A percentile compares a stretch with the other conserved stretches of the same genome.
Conservation (phyloP, 352 stramenopile genomes). For the Phytophthora capsici region DNA sequence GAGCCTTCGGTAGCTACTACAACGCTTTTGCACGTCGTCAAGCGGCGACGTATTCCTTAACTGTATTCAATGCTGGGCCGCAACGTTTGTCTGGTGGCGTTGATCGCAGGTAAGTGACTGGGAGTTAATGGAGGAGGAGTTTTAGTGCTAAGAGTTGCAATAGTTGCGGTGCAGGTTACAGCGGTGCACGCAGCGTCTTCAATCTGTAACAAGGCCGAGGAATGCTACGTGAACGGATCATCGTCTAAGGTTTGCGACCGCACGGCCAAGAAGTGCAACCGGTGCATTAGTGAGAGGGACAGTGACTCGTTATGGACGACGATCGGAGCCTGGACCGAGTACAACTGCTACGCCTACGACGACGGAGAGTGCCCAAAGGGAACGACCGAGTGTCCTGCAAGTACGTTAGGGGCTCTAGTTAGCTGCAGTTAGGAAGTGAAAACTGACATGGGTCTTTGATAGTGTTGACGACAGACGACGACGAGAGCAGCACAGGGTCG, state of each 20-base stretch:
- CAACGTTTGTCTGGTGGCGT: constrained; percentile 32
- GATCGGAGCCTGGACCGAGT: constrained; percentile 40
- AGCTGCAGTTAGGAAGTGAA: background rate
- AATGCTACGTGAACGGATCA: constrained; percentile 56
- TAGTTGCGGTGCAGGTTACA: constrained; percentile 33
- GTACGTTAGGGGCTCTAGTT: constrained; percentile 23
- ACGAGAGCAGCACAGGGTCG: constrained; percentile 28
- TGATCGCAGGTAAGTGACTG: constrained; percentile 33
- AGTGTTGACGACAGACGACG: constrained; percentile 23
- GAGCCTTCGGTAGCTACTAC: background rate
- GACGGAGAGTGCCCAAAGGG: constrained; percentile 44
- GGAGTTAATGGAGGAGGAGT: background rate
- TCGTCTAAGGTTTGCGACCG: constrained; percentile 56
- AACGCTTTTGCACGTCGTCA: constrained; percentile 16
- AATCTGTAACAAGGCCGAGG: constrained; percentile 42
- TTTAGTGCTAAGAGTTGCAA: background rate
- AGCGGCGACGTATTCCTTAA: constrained; percentile 24
- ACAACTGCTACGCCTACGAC: constrained; percentile 53
- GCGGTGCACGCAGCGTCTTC: constrained; percentile 25
- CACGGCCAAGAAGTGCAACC: constrained; percentile 49
- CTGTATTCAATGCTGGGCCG: constrained; percentile 20
- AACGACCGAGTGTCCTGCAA: constrained; percentile 47
- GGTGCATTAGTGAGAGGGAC: constrained; percentile 43
- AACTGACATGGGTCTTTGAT: constrained; percentile 1
- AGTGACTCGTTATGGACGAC: constrained; percentile 26